A percentile compares a stretch with the other conserved stretches of the same genome.
These are phyloP conservation scores for Chenopodium berlandieri DNA, from an alignment of 148 eudicot species.

Conservation along the genomic window DNA sequence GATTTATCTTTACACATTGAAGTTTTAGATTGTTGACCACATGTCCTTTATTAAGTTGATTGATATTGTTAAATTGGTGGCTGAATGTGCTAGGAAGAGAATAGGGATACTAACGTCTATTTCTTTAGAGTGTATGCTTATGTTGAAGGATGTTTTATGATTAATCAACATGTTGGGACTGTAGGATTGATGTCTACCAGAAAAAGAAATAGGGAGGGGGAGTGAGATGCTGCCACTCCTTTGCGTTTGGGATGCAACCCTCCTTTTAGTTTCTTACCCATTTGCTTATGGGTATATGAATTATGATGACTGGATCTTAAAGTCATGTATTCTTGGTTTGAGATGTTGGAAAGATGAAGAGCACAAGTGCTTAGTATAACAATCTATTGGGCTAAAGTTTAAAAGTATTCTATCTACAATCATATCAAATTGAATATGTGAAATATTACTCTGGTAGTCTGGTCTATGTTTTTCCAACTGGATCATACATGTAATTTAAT, in stretches of 20 bases:
- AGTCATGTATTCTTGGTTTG: neutral
- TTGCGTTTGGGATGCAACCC: neutral
- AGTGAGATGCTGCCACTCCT: neutral
- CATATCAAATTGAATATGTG: neutral
- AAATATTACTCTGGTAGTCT: neutral
- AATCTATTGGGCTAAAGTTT: neutral
- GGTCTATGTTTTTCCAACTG: neutral
- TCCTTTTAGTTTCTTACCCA: neutral
- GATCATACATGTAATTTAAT: neutral
- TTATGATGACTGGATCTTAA: neutral
- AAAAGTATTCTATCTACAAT: neutral
- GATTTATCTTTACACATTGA: neutral
- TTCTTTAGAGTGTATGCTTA: neutral
- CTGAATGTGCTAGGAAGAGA: neutral
- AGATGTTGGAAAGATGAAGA: neutral
- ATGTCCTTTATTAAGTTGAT: neutral
- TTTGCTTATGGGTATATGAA: neutral
- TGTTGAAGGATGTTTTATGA: neutral
- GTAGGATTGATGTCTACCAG: neutral
- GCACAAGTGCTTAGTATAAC: neutral
- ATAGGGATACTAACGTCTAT: neutral
- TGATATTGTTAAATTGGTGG: neutral
- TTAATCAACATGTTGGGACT: neutral
- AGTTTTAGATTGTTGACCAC: neutral
- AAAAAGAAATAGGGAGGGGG: neutral